A percentile compares a stretch with the other conserved stretches of the same genome.
phyloP scores from a whole-genome alignment of 2,329 filamentous ascomycete species.

The Pseudocercospora fijiensis region DNA sequence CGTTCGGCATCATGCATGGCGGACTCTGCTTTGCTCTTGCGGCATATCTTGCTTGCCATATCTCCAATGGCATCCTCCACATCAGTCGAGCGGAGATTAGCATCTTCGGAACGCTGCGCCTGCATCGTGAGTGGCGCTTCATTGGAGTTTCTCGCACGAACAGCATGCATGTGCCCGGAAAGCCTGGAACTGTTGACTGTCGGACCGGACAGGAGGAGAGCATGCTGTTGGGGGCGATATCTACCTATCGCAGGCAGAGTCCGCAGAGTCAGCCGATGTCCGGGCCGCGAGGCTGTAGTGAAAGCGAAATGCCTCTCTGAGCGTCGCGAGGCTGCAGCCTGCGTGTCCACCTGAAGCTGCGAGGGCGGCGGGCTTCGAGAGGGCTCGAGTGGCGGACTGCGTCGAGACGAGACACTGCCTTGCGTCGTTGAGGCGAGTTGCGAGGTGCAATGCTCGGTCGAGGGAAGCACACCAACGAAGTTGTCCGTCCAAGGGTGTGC shows the following conservation, averaged over 20 bases:
- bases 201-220: background rate
- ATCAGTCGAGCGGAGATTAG: background rate
- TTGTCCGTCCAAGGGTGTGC: background rate
- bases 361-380: background rate
- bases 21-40: background rate
- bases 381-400: background rate
- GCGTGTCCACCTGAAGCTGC: background rate
- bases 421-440: background rate
- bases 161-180: background rate
- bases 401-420: background rate
- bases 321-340: background rate
- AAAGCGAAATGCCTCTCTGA: background rate
- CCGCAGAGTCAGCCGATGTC: background rate
- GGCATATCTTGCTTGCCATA: background rate
- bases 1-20: slow-evolving; percentile 9
- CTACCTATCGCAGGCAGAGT: background rate
- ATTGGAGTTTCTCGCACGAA: background rate
- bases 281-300: background rate
- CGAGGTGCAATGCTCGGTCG: background rate
- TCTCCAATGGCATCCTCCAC: slow-evolving; percentile 1
- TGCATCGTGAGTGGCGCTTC: background rate
- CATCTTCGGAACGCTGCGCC: background rate
- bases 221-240: background rate
- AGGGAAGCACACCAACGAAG: background rate
- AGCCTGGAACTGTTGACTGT: background rate